These are phyloP conservation scores for Melastoma candidum DNA, from an alignment of 441 rosid genomes.

Conservation along the genomic window DNA sequence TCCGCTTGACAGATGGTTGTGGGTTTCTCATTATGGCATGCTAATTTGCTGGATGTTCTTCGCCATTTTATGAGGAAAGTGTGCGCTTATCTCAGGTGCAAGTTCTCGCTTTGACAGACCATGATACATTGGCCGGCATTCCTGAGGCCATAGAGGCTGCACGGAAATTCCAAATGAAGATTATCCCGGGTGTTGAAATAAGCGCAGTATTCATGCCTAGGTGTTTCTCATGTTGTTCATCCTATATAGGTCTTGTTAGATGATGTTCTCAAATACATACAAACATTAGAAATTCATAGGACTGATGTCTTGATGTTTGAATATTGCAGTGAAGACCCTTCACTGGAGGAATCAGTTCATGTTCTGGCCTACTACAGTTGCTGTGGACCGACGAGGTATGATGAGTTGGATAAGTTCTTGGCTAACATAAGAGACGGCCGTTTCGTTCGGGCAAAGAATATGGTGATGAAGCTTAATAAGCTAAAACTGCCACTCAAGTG, in stretches of 20 bases:
- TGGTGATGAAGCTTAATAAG: slow-evolving; percentile 62
- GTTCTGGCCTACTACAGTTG: slow-evolving; percentile 89
- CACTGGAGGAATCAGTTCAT: slow-evolving; percentile 78
- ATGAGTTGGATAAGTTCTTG: slow-evolving; percentile 56
- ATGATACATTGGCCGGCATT: slow-evolving; percentile 77
- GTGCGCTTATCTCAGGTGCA: slow-evolving; percentile 65
- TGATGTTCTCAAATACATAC: background rate
- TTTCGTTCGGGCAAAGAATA: slow-evolving; percentile 63
- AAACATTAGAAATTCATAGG: background rate
- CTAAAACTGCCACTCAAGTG: slow-evolving; percentile 78
- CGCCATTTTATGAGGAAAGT: slow-evolving; percentile 16
- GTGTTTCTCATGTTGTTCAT: slow-evolving; percentile 18
- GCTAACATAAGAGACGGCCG: slow-evolving; percentile 80
- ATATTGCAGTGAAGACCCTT: slow-evolving; percentile 32
- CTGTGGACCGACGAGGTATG: slow-evolving; percentile 58
- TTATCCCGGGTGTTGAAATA: slow-evolving; percentile 87
- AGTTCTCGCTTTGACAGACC: slow-evolving; percentile 92
- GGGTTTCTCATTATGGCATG: too few species aligned
- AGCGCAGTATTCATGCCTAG: slow-evolving; percentile 68
- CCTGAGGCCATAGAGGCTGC: slow-evolving; percentile 88
- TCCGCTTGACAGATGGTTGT: too few species aligned
- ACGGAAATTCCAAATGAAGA: slow-evolving; percentile 57
- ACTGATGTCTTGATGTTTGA: slow-evolving; percentile 1
- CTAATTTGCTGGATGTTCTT: background rate
- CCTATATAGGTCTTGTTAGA: background rate